These are phyloP conservation scores for Lactarius pseudohatsudake DNA, from an alignment of 768 basidiomycete genomes.

Conservation along the genomic window DNA sequence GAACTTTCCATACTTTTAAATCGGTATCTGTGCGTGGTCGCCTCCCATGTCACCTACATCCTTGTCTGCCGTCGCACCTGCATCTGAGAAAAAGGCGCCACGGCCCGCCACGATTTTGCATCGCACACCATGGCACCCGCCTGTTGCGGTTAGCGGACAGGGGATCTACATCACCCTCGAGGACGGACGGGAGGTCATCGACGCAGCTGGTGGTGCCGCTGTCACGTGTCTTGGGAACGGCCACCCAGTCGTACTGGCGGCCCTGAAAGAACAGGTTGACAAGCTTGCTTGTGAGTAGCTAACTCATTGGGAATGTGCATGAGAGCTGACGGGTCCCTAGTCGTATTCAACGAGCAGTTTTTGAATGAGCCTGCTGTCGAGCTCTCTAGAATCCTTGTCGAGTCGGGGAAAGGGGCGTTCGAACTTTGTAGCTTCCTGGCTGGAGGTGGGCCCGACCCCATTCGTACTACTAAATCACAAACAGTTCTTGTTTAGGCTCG, in stretches of 20 bases:
- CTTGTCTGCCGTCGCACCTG: neutral
- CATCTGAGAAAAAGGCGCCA: neutral
- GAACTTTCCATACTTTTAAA: neutral
- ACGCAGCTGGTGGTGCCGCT: constrained; percentile 84
- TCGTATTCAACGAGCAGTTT: constrained; percentile 86
- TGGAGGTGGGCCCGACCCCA: constrained; percentile 52
- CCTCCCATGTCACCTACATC: constrained; percentile 3
- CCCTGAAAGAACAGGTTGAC: constrained; percentile 79
- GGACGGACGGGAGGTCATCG: constrained; percentile 67
- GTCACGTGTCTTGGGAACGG: constrained; percentile 76
- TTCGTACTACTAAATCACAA: neutral
- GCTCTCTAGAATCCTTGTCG: constrained; percentile 64
- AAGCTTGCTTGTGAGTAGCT: constrained; percentile 64
- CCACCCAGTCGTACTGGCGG: constrained; percentile 68
- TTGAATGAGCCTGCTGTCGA: constrained; percentile 81
- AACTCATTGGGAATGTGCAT: neutral
- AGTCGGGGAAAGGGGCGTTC: constrained; percentile 72
- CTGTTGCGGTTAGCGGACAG: constrained; percentile 61
- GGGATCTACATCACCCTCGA: constrained; percentile 73
- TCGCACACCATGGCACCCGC: constrained; percentile 71
- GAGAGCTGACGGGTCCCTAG: constrained; percentile 39
- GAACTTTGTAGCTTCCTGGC: constrained; percentile 68
- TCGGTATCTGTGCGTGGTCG: neutral
- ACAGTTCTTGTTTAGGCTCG: constrained; percentile 50
- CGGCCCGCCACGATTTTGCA: constrained; percentile 34